Conservation (phyloP, 371 early-diverging fungal species). For the Chytridium lagenaria region DNA sequence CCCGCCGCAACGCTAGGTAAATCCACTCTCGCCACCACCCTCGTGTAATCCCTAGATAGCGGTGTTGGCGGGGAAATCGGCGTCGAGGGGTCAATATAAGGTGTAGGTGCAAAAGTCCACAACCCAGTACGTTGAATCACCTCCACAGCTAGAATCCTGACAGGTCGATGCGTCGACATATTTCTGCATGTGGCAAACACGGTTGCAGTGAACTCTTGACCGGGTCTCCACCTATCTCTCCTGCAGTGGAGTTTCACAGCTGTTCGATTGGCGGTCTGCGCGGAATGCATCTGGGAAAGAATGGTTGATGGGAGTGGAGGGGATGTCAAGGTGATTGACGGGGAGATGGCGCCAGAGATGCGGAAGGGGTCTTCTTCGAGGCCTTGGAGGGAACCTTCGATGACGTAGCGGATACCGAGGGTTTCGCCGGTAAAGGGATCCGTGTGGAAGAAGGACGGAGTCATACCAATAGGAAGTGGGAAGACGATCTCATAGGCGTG, state of each 20-base stretch:
- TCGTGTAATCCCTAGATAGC: constrained; percentile 15
- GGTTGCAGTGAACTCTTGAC: background rate
- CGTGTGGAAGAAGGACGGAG: constrained; percentile 11
- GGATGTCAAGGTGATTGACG: background rate
- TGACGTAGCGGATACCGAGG: background rate
- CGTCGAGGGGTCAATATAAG: background rate
- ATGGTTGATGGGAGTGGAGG: background rate
- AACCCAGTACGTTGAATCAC: constrained; percentile 10
- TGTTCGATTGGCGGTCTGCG: constrained; percentile 7
- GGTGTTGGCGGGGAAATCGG: background rate
- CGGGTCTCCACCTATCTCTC: constrained; percentile 11
- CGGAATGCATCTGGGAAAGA: constrained; percentile 13
- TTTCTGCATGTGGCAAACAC: constrained; percentile 17
- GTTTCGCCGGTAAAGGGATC: constrained; percentile 18
- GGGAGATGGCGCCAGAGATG: constrained; percentile 12
- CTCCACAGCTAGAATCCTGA: constrained; percentile 17
- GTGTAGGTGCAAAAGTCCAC: constrained; percentile 5
- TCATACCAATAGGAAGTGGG: constrained; percentile 12
- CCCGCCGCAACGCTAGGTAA: background rate
- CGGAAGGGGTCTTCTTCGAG: constrained; percentile 15
- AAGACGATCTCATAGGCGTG: constrained; percentile 19
- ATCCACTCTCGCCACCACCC: constrained; percentile 17
- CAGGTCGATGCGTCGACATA: background rate
- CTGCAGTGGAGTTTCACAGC: constrained; percentile 14
- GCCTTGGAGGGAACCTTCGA: constrained; percentile 14